Evolutionary conservation across 2,329 filamentous ascomycete genomes (phyloP).

Genomic region (Nigrospora oryzae): DNA sequence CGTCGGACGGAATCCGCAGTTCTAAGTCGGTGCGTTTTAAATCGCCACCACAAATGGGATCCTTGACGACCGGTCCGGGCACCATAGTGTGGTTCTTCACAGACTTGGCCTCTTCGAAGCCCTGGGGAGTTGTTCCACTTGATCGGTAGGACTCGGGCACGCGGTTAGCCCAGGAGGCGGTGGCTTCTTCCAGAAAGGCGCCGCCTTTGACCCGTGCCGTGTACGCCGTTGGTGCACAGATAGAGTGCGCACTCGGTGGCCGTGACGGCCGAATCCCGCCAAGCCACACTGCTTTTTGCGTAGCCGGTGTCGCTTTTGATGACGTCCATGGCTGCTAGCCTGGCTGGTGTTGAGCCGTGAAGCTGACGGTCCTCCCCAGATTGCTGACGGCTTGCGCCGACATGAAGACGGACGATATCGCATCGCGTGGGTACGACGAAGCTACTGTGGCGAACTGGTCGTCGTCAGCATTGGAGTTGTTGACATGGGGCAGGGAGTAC

Average conservation of each 20-base stretch:
- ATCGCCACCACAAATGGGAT: background rate
- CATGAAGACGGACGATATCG: background rate
- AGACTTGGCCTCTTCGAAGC: too few relatives aligned
- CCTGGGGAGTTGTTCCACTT: too few relatives aligned
- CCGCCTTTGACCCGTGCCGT: constrained; percentile 7
- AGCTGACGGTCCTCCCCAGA: background rate
- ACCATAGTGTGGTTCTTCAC: too few relatives aligned
- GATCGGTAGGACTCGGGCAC: constrained; percentile 4
- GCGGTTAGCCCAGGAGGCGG: background rate
- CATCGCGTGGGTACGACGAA: too few relatives aligned
- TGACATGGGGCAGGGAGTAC: background rate
- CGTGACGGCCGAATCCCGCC: constrained; percentile 9
- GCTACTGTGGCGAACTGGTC: background rate
- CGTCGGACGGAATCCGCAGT: too few relatives aligned
- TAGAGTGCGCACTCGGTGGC: constrained; percentile 15
- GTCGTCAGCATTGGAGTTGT: background rate
- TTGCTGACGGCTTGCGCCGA: background rate
- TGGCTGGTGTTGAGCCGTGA: background rate
- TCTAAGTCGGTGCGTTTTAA: too few relatives aligned
- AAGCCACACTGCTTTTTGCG: background rate
- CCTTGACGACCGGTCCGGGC: background rate
- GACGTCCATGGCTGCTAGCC: background rate
- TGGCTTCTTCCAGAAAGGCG: background rate
- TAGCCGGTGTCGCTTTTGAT: background rate
- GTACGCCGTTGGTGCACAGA: constrained; percentile 11